phyloP scores from a whole-genome alignment of 306 rosid genomes.

The Ceratonia siliqua region DNA sequence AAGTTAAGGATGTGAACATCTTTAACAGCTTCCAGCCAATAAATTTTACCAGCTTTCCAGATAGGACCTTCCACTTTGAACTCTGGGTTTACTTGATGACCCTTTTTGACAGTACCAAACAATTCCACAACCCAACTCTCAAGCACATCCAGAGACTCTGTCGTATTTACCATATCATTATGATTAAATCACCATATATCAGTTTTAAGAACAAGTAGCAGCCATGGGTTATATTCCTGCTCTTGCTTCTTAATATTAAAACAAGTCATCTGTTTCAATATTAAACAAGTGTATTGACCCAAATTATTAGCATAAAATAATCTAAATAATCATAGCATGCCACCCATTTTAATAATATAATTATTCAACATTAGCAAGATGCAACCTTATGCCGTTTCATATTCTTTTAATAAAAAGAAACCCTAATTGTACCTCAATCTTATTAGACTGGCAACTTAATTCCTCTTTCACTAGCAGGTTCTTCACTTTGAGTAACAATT shows the following conservation, averaged over 20 bases:
- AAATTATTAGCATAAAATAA: constrained; percentile 17
- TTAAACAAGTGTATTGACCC: neutral
- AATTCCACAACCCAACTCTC: constrained; percentile 88
- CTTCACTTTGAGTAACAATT: constrained; percentile 10
- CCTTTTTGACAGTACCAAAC: constrained; percentile 68
- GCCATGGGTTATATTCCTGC: constrained; percentile 7
- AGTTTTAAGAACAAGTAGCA: neutral
- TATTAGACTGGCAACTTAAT: constrained; percentile 13
- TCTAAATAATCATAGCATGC: neutral
- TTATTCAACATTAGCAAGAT: constrained; percentile 2
- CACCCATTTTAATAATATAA: neutral
- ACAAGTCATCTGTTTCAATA: constrained; percentile 10
- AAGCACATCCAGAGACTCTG: constrained; percentile 91
- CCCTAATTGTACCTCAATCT: neutral
- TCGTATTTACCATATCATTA: constrained; percentile 30
- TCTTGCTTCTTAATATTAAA: constrained; percentile 9
- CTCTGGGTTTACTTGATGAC: constrained; percentile 56
- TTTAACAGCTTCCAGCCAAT: constrained; percentile 85
- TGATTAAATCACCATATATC: constrained; percentile 23
- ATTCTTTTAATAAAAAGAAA: constrained; percentile 22
- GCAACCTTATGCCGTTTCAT: neutral
- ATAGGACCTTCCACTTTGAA: constrained; percentile 73
- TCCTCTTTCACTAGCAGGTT: constrained; percentile 13
- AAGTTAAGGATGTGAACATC: constrained; percentile 84
- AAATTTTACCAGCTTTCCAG: constrained; percentile 84